Conservation (phyloP, 139 green algal species). For the Micractinium sp. region DNA sequence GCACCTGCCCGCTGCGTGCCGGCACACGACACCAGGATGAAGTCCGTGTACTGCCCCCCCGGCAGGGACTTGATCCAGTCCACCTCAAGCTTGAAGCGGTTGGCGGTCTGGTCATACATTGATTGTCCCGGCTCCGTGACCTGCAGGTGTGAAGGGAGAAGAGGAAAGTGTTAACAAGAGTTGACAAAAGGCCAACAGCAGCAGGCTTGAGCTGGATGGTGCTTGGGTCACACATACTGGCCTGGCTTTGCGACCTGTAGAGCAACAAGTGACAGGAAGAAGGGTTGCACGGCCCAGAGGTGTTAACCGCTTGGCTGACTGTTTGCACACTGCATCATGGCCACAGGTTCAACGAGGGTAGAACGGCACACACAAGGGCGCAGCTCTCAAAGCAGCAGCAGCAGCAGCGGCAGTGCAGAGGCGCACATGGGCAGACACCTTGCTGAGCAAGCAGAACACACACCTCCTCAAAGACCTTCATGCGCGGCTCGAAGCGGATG, state of each 20-base stretch:
- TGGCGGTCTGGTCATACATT: conserved; percentile 37
- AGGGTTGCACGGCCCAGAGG: too few species aligned
- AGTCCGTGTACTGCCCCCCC: conserved; percentile 86
- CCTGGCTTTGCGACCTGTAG: too few species aligned
- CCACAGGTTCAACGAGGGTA: too few species aligned
- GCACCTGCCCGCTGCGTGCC: conserved; percentile 3
- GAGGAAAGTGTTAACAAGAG: too few species aligned
- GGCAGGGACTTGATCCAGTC: conserved; percentile 86
- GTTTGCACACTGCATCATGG: too few species aligned
- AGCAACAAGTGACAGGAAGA: too few species aligned
- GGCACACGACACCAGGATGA: conserved; percentile 47
- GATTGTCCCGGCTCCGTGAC: conserved; percentile 36
- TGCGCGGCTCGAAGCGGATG: conserved; percentile 64
- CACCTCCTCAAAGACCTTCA: conserved; percentile 42
- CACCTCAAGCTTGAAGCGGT: conserved; percentile 67
- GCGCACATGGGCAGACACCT: too few species aligned
- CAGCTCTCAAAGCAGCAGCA: neutral
- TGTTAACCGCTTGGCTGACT: too few species aligned
- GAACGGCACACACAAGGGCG: neutral
- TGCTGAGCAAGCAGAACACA: neutral
- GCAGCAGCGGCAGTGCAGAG: too few species aligned
- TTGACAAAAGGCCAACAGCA: too few species aligned
- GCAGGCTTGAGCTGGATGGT: too few species aligned
- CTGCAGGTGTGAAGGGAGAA: neutral
- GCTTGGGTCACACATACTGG: too few species aligned